Evolutionary conservation across 2,329 filamentous ascomycete species (phyloP).

Genomic region (Rhinocladiella mackenziei): DNA sequence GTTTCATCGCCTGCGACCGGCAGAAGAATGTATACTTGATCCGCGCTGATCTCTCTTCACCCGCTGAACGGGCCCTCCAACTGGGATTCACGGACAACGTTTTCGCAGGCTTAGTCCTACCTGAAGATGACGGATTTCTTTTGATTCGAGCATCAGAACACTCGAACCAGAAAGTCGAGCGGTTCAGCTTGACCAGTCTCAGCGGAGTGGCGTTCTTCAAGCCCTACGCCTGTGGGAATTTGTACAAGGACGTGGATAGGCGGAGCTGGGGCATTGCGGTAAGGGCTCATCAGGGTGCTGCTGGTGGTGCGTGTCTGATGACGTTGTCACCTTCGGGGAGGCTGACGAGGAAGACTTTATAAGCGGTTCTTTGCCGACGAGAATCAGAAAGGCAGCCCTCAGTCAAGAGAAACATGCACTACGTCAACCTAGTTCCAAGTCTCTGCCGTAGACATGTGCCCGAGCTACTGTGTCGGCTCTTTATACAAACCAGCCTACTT

Average conservation of each 20-base stretch:
- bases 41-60: neutral
- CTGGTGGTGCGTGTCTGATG: neutral
- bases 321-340: neutral
- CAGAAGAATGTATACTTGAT: slow-evolving; percentile 1
- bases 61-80: neutral
- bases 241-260: neutral
- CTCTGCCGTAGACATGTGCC: no score
- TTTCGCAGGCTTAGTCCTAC: neutral
- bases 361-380: no score
- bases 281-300: neutral
- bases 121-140: neutral
- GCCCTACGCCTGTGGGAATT: neutral
- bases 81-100: neutral
- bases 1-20: slow-evolving; percentile 3
- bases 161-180: neutral
- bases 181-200: neutral
- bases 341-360: neutral
- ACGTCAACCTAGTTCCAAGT: no score
- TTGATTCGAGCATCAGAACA: slow-evolving; percentile 1
- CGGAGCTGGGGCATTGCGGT: neutral
- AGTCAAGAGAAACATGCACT: no score
- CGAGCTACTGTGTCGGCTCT: no score
- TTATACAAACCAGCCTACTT: no score
- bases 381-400: no score
- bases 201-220: neutral